Conservation (phyloP, 306 rosid species). For the Quercus engelmannii region DNA sequence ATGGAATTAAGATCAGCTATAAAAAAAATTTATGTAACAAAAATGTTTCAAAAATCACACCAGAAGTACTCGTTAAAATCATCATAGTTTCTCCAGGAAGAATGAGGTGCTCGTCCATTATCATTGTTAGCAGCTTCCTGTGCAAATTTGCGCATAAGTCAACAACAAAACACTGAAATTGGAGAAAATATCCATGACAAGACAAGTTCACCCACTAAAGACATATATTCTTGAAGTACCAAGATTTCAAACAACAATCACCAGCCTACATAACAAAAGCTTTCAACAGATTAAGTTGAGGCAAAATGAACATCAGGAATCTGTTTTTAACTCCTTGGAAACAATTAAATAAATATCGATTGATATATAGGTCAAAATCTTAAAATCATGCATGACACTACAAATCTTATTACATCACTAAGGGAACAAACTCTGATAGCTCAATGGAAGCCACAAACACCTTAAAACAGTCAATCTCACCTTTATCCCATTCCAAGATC, state of each 20-base stretch:
- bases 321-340: background rate
- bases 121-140: slow-evolving; percentile 90
- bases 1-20: slow-evolving; percentile 9
- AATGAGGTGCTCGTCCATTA: slow-evolving; percentile 88
- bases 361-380: background rate
- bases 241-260: background rate
- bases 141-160: slow-evolving; percentile 20
- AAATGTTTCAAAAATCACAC: slow-evolving; percentile 35
- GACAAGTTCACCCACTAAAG: background rate
- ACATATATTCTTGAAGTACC: background rate
- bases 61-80: slow-evolving; percentile 94
- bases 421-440: background rate
- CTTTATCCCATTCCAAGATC: background rate
- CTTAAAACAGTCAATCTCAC: background rate
- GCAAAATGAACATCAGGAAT: background rate
- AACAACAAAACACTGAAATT: background rate
- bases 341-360: background rate
- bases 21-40: background rate
- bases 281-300: no score
- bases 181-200: background rate
- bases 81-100: slow-evolving; percentile 97
- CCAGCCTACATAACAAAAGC: no score
- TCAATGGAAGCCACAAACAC: background rate
- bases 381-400: background rate
- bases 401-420: background rate